phyloP scores from a whole-genome alignment of 345 rosid species.

The Eucalyptus cloeziana region DNA sequence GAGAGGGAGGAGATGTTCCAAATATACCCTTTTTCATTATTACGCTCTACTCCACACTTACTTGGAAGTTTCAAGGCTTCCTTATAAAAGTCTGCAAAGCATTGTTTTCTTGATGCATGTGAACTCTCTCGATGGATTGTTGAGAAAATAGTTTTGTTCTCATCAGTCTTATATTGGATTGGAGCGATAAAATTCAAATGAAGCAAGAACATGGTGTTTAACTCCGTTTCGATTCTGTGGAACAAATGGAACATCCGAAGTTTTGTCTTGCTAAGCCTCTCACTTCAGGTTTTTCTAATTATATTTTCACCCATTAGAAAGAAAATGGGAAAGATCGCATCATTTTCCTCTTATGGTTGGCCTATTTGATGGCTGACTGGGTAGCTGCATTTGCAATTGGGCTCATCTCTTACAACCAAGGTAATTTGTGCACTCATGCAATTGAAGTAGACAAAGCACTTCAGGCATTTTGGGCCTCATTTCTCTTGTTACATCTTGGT shows the following conservation, averaged over 20 bases:
- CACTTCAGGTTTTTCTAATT: not conserved
- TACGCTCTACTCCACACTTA: no score
- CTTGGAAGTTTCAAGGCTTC: not conserved
- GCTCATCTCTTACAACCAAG: not conserved
- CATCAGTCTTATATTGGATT: not conserved
- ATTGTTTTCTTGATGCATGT: no score
- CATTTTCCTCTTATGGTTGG: not conserved
- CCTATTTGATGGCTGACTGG: not conserved
- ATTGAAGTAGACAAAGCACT: not conserved
- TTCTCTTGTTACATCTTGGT: not conserved
- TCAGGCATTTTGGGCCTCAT: not conserved
- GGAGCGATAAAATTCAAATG: not conserved
- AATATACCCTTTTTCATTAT: no score
- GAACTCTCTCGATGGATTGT: not conserved
- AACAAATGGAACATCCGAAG: not conserved
- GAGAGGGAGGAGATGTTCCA: no score
- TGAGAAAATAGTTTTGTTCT: not conserved
- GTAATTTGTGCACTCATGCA: not conserved
- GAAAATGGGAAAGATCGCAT: fast-evolving
- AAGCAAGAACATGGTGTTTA: not conserved
- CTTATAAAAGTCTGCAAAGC: not conserved
- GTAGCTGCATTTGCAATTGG: not conserved
- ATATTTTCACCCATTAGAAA: not conserved
- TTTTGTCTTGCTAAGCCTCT: not conserved
- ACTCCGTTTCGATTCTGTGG: not conserved